Evolutionary conservation across 2,329 filamentous ascomycete species (phyloP).

Genomic region (Diaporthe longicolla): DNA sequence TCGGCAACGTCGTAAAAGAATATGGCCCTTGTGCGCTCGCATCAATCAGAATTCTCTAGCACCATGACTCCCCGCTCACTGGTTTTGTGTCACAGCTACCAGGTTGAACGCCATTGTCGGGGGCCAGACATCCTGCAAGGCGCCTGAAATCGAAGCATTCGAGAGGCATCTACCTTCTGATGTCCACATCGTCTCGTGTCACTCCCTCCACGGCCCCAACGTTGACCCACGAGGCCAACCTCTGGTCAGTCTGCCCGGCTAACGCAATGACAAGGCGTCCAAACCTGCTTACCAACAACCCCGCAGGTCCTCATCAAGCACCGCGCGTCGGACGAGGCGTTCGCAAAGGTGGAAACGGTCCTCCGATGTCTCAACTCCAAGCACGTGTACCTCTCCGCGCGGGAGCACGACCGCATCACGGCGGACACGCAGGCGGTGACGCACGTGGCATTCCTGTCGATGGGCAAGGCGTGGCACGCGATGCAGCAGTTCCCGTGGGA

Average conservation of each 20-base stretch:
- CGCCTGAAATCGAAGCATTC: slow-evolving; percentile 94
- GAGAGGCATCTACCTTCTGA: slow-evolving; percentile 89
- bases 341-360: slow-evolving; percentile 84
- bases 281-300: not conserved
- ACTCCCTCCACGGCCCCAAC: slow-evolving; percentile 94
- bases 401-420: slow-evolving; percentile 95
- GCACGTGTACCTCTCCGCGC: slow-evolving; percentile 87
- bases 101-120: slow-evolving; percentile 96
- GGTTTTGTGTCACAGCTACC: slow-evolving; percentile 74
- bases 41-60: not conserved
- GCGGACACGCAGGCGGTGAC: slow-evolving; percentile 98
- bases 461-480: slow-evolving; percentile 98
- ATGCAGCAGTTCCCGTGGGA: slow-evolving; percentile 98
- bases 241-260: slow-evolving; percentile 70
- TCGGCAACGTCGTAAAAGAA: slow-evolving; percentile 86
- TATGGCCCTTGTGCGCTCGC: slow-evolving; percentile 86
- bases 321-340: slow-evolving; percentile 82
- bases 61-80: slow-evolving; percentile 42
- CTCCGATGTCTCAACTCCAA: slow-evolving; percentile 88
- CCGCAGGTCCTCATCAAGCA: slow-evolving; percentile 88
- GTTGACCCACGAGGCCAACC: slow-evolving; percentile 92
- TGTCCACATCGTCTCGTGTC: slow-evolving; percentile 94
- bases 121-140: slow-evolving; percentile 98
- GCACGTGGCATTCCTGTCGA: slow-evolving; percentile 95
- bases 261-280: not conserved